Percentiles rank a stretch among this genome's conserved stretches.
Evolutionary conservation across 1,284 basidiomycete species (phyloP).

Genomic region (Cryptococcus neoformans): DNA sequence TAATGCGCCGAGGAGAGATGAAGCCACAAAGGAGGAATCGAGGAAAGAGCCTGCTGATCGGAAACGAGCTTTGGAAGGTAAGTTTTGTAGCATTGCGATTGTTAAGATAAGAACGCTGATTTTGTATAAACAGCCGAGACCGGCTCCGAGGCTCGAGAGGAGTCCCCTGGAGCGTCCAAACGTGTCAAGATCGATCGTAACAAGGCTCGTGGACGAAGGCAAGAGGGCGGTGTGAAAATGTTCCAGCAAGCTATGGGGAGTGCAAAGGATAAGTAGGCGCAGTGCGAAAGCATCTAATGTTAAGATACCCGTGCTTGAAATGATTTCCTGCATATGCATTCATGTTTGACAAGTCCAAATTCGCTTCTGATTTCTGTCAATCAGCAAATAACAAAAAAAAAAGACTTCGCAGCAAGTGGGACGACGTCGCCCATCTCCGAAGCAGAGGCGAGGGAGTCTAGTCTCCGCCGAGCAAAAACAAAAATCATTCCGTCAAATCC

Average conservation of each 20-base stretch:
- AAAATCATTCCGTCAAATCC: too few species aligned
- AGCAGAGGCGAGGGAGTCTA: too few species aligned
- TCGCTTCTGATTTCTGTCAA: too few species aligned
- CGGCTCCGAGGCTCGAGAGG: constrained; percentile 12
- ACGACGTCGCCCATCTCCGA: too few species aligned
- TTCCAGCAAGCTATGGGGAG: constrained; percentile 14
- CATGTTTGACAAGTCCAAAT: too few species aligned
- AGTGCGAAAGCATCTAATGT: too few species aligned
- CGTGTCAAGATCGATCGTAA: constrained; percentile 27
- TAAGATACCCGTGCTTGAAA: too few species aligned
- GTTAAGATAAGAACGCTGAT: background rate
- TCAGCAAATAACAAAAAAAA: too few species aligned
- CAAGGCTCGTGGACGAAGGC: constrained; percentile 13
- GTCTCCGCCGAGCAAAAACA: too few species aligned
- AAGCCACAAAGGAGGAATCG: background rate
- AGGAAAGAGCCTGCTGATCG: constrained; percentile 12
- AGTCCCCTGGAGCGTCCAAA: constrained; percentile 25
- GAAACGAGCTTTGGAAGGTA: constrained; percentile 30
- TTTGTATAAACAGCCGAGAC: background rate
- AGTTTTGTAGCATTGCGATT: constrained; percentile 1
- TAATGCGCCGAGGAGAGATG: background rate
- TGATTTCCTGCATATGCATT: background rate
- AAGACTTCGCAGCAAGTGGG: too few species aligned
- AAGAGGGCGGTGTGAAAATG: constrained; percentile 6
- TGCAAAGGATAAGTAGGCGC: constrained; percentile 6